Evolutionary conservation across 2,329 filamentous ascomycete genomes (phyloP).

Genomic region (Aureobasidium leucospermi): DNA sequence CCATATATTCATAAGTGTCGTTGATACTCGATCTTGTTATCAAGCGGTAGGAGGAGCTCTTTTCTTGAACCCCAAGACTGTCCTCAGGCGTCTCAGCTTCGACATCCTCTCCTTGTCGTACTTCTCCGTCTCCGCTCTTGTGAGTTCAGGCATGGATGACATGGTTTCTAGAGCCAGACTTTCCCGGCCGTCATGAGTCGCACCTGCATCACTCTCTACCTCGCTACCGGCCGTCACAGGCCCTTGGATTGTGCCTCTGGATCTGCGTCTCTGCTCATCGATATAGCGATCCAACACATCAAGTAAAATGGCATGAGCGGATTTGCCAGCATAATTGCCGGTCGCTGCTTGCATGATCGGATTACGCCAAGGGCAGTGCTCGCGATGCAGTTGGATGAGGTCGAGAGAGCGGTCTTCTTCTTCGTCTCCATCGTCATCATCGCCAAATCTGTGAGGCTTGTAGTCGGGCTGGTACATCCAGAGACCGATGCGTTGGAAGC

Average conservation of each 20-base stretch:
- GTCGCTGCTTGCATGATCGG: conserved; percentile 25
- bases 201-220: conserved; percentile 8
- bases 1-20: background rate
- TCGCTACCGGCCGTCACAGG: background rate
- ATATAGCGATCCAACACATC: conserved; percentile 25
- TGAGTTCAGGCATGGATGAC: conserved; percentile 6
- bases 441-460: conserved; percentile 26
- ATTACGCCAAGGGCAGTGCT: conserved; percentile 33
- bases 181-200: conserved; percentile 13
- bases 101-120: conserved; percentile 29
- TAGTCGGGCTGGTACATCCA: conserved; percentile 78
- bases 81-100: conserved; percentile 28
- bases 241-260: conserved; percentile 10
- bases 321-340: conserved; percentile 25
- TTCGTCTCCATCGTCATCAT: conserved; percentile 36
- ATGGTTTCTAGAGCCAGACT: background rate
- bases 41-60: background rate
- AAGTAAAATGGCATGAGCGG: conserved; percentile 27
- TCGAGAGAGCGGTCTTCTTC: conserved; percentile 22
- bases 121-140: conserved; percentile 24
- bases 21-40: background rate
- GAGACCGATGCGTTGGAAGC: conserved; percentile 78
- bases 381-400: conserved; percentile 29
- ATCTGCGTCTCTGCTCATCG: conserved; percentile 26
- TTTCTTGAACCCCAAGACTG: conserved; percentile 27